phyloP scores from a whole-genome alignment of 805 yeast species.

The Spathaspora hagerdaliae region DNA sequence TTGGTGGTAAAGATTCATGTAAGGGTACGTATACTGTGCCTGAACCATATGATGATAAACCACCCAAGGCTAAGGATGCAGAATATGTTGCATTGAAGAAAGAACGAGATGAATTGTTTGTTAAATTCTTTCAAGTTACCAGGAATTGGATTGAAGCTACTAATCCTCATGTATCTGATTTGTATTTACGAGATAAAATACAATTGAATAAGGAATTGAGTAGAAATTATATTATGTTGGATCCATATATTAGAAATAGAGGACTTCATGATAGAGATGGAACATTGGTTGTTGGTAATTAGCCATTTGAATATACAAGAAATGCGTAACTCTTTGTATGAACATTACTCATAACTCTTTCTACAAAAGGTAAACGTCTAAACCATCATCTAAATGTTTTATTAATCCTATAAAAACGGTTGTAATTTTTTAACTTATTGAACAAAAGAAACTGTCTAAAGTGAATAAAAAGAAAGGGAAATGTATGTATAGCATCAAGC shows the following conservation, averaged over 20 bases:
- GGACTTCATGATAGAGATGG: constrained; percentile 77
- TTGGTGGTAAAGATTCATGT: constrained; percentile 70
- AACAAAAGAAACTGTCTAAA: too few species aligned
- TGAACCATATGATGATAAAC: constrained; percentile 41
- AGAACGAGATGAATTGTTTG: constrained; percentile 53
- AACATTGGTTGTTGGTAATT: constrained; percentile 13
- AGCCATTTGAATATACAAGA: too few species aligned
- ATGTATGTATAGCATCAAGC: too few species aligned
- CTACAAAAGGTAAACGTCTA: too few species aligned
- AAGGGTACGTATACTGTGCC: constrained; percentile 66
- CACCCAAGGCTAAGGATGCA: constrained; percentile 29
- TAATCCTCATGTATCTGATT: constrained; percentile 44
- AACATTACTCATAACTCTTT: too few species aligned
- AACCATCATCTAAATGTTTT: too few species aligned
- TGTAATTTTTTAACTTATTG: too few species aligned
- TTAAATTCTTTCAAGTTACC: constrained; percentile 60
- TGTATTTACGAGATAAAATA: constrained; percentile 53
- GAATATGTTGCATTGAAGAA: constrained; percentile 36
- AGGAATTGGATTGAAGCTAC: constrained; percentile 73
- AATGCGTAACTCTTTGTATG: too few species aligned
- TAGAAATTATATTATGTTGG: constrained; percentile 63
- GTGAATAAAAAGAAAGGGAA: too few species aligned
- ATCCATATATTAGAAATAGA: constrained; percentile 78
- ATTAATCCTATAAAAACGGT: too few species aligned
- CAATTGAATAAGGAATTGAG: constrained; percentile 49